Evolutionary conservation across 169 alveolate genomes (phyloP).

Genomic region (Plasmodium vivax): DNA sequence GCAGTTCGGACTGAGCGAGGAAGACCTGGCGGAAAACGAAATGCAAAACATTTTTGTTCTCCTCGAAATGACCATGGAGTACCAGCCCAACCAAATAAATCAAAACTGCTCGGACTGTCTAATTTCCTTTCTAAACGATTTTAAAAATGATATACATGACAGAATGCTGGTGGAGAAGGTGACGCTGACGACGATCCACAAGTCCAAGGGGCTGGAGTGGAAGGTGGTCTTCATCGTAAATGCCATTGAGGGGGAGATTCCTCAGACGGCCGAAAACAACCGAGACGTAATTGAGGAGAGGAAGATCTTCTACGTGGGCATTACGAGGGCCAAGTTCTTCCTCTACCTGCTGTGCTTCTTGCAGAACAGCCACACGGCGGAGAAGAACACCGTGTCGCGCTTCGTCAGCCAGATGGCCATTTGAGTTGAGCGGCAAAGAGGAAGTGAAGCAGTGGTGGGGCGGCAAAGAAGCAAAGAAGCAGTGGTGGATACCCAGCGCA

Average conservation of each 20-base stretch:
- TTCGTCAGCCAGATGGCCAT: slow-evolving; percentile 46
- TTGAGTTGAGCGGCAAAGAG: neutral
- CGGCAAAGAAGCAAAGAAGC: neutral
- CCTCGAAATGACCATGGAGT: slow-evolving; percentile 26
- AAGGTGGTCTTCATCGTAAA: slow-evolving; percentile 85
- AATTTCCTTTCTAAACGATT: slow-evolving; percentile 37
- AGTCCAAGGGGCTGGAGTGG: slow-evolving; percentile 89
- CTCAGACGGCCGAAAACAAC: slow-evolving; percentile 39
- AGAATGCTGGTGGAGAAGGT: slow-evolving; percentile 78
- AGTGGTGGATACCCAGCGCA: too few relatives aligned
- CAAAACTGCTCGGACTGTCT: slow-evolving; percentile 38
- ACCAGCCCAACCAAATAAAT: slow-evolving; percentile 10
- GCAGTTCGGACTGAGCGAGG: slow-evolving; percentile 22
- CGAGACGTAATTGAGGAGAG: slow-evolving; percentile 86
- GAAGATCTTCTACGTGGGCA: slow-evolving; percentile 87
- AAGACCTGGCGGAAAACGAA: slow-evolving; percentile 14
- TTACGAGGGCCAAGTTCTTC: slow-evolving; percentile 83
- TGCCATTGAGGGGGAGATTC: slow-evolving; percentile 81
- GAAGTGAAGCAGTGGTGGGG: neutral
- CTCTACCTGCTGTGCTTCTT: slow-evolving; percentile 29
- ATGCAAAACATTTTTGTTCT: slow-evolving; percentile 45
- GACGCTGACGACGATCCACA: slow-evolving; percentile 86
- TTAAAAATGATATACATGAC: slow-evolving; percentile 59
- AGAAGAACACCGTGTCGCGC: slow-evolving; percentile 54
- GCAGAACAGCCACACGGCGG: slow-evolving; percentile 28